phyloP scores from a whole-genome alignment of 768 basidiomycete species.

The Filobasidium wieringae region DNA sequence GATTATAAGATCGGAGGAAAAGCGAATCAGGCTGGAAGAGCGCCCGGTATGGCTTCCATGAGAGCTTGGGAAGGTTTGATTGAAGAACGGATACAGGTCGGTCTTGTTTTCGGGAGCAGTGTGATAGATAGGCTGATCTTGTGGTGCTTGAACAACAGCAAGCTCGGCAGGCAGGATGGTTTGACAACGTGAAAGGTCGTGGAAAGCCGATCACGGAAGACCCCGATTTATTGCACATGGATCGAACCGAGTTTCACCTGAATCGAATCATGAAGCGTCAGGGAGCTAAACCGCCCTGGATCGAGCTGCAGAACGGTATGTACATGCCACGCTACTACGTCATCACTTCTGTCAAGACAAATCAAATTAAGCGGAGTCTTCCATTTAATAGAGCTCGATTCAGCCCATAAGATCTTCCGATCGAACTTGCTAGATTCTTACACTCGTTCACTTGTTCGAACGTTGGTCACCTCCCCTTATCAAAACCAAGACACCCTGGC shows the following conservation, averaged over 20 bases:
- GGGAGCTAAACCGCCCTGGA: slow-evolving; percentile 76
- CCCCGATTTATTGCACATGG: slow-evolving; percentile 54
- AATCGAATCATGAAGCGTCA: slow-evolving; percentile 72
- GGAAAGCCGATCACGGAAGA: slow-evolving; percentile 46
- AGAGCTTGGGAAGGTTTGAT: slow-evolving; percentile 65
- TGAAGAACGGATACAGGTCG: slow-evolving; percentile 69
- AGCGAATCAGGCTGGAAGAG: slow-evolving; percentile 29
- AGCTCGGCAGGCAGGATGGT: slow-evolving; percentile 56
- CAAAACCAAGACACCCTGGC: slow-evolving; percentile 41
- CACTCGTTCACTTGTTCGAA: slow-evolving; percentile 62
- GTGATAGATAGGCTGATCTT: background rate
- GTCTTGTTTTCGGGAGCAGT: background rate
- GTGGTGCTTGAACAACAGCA: slow-evolving; percentile 43
- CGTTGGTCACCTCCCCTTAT: slow-evolving; percentile 43
- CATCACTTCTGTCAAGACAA: no score
- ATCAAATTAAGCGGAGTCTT: no score
- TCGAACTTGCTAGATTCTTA: slow-evolving; percentile 55
- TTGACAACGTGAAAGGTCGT: slow-evolving; percentile 60
- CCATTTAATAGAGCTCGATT: slow-evolving; percentile 51
- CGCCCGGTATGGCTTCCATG: slow-evolving; percentile 45
- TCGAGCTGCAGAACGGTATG: slow-evolving; percentile 63
- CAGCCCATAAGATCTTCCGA: slow-evolving; percentile 52
- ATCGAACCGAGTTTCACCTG: slow-evolving; percentile 68
- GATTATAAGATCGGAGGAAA: slow-evolving; percentile 60
- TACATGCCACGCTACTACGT: background rate